Base-by-base conservation (phyloP, 2,329 filamentous ascomycete genomes). In the Colletotrichum tabaci region DNA sequence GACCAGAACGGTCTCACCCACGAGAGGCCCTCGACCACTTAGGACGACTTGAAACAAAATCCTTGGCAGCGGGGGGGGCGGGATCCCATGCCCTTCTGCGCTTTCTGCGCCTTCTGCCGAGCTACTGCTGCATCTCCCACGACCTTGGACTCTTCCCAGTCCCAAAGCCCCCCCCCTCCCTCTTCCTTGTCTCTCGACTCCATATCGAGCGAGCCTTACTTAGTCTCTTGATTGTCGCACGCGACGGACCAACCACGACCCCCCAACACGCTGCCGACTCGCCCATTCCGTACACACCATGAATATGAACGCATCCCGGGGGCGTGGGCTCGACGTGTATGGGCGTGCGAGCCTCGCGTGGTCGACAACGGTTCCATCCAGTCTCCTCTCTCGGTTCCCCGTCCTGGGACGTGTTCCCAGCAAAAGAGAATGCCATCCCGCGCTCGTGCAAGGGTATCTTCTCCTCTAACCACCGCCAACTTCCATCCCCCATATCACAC, bases 1-100 rank as follows among this genome's bases (percentile, higher is more conserved):
- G 64, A 50, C 50, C 21, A 67, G 30, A 60, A 57, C 65, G 65
- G 68, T 71, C 65, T 68, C 65, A 63, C 57, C 50, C 30, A 62
- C 57, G 65, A 52, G 57, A 47, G 50, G 64, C 44, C 50, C 23
- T 58, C 58, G 38, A 42, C 68, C 68, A 68, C 44, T 68, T 35
- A 38, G 58, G 38, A 62, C 58, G 53, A 67, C 64, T 52, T 71
- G 68, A 71, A 71, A 71, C 68, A 61, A 56, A 35, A 15, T n/a
- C 30, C 52, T 65, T 55, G 40, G 61, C 61, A 10, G 30, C 8
- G 13, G 12, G 23, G 38, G 38, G 18, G 15, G 16, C 16, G 38
- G 38, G 18, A 16, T 35, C 26, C n/a, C 26, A 21, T 61, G 58
- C 18, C 46, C 16, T 49, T 18, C 52, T 55, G 16, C 52, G 26